These are phyloP conservation scores for Myxozyma geophila DNA, from an alignment of 805 yeast species.

Conservation along the genomic window DNA sequence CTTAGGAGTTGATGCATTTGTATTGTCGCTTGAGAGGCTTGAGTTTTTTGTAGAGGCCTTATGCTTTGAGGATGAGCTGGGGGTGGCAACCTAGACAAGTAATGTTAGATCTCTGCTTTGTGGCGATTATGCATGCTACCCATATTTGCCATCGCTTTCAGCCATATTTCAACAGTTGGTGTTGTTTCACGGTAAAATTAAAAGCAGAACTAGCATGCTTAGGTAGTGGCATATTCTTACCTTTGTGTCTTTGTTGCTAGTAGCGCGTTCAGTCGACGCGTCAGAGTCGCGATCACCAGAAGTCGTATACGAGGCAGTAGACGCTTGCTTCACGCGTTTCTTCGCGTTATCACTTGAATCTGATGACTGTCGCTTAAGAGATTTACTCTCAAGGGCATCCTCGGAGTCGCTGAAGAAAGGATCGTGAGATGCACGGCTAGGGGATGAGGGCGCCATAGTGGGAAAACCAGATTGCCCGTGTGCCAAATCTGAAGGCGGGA, in stretches of 20 bases:
- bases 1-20: conserved; percentile 7
- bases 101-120: background rate
- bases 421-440: conserved; percentile 1
- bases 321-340: conserved; percentile 10
- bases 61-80: background rate
- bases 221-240: background rate
- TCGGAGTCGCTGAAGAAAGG: background rate
- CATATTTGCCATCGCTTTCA: background rate
- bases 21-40: background rate
- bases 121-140: background rate
- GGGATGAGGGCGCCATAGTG: background rate
- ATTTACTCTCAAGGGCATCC: background rate
- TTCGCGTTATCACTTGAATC: conserved; percentile 1
- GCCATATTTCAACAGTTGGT: background rate
- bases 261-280: conserved; percentile 15
- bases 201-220: background rate
- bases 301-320: background rate
- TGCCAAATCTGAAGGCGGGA: conserved; percentile 6
- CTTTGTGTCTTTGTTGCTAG: background rate
- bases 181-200: background rate
- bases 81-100: background rate
- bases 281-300: conserved; percentile 8
- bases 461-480: background rate
- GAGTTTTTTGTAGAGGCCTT: background rate
- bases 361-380: background rate